These are phyloP conservation scores for Acacia pycnantha DNA, from an alignment of 331 rosid species.

Conservation along the genomic window DNA sequence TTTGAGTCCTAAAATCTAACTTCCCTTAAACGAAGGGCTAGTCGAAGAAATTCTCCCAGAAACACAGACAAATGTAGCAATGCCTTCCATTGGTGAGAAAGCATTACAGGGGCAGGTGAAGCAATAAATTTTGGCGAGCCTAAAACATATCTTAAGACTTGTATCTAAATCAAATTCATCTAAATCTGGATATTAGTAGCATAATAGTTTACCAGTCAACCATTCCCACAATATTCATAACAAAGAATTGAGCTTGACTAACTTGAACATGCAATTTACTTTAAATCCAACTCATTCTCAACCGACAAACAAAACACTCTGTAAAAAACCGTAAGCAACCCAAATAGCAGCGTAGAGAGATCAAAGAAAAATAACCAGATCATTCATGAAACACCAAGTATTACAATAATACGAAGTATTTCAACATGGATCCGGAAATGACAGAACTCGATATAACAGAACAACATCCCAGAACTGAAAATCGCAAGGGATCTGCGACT, in stretches of 20 bases:
- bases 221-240: not conserved
- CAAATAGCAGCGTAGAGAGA: not conserved
- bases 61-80: not conserved
- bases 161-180: not conserved
- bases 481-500: not conserved
- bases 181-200: not conserved
- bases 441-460: not conserved
- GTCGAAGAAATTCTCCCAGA: not conserved
- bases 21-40: not conserved
- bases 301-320: not conserved
- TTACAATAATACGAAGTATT: not conserved
- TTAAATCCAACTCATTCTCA: not conserved
- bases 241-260: not conserved
- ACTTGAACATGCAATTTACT: not conserved
- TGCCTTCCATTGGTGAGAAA: not conserved
- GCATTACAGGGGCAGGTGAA: not conserved
- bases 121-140: not conserved
- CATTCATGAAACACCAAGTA: not conserved
- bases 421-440: constrained; percentile 23
- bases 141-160: not conserved
- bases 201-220: not conserved
- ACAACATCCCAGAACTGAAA: not conserved
- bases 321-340: not conserved
- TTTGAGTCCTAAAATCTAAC: not conserved
- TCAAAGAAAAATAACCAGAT: constrained; percentile 4